Conservation (phyloP, 2,329 filamentous ascomycete species). For the Pseudopyrenochaeta lycopersici region DNA sequence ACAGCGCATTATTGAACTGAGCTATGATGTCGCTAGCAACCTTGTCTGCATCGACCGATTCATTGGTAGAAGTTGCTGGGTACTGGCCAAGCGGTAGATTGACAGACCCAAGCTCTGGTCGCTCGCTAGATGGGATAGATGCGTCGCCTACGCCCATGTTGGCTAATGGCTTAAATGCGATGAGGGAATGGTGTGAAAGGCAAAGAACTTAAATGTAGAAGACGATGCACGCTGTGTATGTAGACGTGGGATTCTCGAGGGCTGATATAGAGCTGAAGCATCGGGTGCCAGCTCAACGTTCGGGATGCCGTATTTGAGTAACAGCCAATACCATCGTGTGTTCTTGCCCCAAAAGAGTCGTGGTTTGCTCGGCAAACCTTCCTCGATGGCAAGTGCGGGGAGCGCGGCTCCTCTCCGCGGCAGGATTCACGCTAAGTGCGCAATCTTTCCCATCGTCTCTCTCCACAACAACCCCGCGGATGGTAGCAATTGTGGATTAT, state of each 20-base stretch:
- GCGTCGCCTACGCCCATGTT: slow-evolving; percentile 34
- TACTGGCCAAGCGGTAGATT: slow-evolving; percentile 62
- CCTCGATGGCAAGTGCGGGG: slow-evolving; percentile 14
- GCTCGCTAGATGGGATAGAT: slow-evolving; percentile 51
- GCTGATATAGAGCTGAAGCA: neutral
- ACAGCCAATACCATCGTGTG: neutral
- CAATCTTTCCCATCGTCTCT: neutral
- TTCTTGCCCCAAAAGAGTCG: slow-evolving; percentile 3
- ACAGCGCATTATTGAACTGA: slow-evolving; percentile 54
- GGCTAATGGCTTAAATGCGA: neutral
- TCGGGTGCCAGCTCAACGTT: neutral
- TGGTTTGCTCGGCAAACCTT: slow-evolving; percentile 17
- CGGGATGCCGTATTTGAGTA: slow-evolving; percentile 12
- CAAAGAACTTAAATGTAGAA: neutral
- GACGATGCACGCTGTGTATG: neutral
- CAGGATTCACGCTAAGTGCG: neutral
- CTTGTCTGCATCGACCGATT: slow-evolving; percentile 46
- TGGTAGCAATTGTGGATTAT: too few species aligned
- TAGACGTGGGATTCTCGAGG: neutral
- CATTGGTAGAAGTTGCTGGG: slow-evolving; percentile 40
- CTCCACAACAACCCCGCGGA: slow-evolving; percentile 1
- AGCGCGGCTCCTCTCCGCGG: slow-evolving; percentile 10
- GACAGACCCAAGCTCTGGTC: slow-evolving; percentile 62
- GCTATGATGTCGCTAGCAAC: slow-evolving; percentile 53
- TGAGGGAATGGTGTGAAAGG: neutral